These are phyloP conservation scores for Dactylellina drechsleri DNA, from an alignment of 2,329 filamentous ascomycete genomes.

Conservation along the genomic window DNA sequence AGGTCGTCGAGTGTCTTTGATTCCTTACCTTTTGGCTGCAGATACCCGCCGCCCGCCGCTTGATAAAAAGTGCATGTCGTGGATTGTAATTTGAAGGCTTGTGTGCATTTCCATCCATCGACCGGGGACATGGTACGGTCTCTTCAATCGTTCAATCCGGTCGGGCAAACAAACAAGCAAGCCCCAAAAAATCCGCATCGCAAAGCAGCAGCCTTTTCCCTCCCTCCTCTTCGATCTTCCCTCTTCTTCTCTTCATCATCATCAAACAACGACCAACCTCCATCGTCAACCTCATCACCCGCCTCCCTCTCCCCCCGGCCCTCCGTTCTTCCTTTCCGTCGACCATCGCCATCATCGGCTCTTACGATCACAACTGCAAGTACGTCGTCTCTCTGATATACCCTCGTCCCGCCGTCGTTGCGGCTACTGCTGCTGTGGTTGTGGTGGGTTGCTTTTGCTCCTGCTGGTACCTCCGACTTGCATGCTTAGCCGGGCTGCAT, in stretches of 20 bases:
- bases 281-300: neutral
- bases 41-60: neutral
- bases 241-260: no score
- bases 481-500: conserved; percentile 51
- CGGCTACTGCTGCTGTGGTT: neutral
- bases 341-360: neutral
- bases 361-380: neutral
- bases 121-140: no score
- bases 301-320: neutral
- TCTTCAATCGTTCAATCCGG: neutral
- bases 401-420: neutral
- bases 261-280: neutral
- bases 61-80: neutral
- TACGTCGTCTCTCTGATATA: neutral
- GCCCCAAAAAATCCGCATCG: neutral
- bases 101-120: no score
- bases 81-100: no score
- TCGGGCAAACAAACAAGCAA: neutral
- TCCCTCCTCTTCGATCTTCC: neutral
- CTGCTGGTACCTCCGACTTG: conserved; percentile 14
- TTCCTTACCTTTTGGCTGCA: neutral
- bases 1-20: no score
- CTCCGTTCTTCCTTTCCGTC: neutral
- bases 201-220: neutral
- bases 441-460: neutral